Percentiles rank a stretch among this genome's conserved stretches.
These are phyloP conservation scores for Populus tremula DNA, from an alignment of 345 rosid species.

Conservation along the genomic window DNA sequence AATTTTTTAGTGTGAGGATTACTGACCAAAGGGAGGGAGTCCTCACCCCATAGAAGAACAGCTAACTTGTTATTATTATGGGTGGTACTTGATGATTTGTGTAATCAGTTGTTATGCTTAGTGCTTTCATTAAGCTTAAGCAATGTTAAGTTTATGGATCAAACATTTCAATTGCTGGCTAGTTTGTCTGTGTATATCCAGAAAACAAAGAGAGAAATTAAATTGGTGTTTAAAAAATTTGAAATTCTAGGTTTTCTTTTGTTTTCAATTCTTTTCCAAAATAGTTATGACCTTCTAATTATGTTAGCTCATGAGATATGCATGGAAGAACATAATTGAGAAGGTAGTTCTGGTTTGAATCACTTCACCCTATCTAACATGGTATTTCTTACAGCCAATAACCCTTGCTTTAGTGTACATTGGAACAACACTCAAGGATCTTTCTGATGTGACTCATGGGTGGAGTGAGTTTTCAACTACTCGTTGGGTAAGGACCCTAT, in stretches of 20 bases:
- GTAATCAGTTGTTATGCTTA: neutral
- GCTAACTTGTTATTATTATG: neutral
- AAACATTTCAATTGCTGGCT: neutral
- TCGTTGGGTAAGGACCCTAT: constrained; percentile 66
- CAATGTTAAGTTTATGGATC: neutral
- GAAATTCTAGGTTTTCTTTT: neutral
- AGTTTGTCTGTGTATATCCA: neutral
- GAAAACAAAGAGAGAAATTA: neutral
- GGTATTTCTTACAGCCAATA: constrained; percentile 67
- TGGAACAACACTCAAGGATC: constrained; percentile 96
- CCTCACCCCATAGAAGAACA: neutral
- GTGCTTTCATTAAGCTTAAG: neutral
- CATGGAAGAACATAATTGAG: neutral
- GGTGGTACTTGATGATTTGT: neutral
- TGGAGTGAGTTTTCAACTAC: constrained; percentile 84
- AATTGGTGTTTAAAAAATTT: neutral
- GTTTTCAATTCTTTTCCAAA: neutral
- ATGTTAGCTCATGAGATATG: neutral
- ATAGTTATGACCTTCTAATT: neutral
- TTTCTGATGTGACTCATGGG: constrained; percentile 97
- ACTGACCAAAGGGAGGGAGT: neutral
- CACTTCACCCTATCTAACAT: constrained; percentile 14
- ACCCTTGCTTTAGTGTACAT: constrained; percentile 82
- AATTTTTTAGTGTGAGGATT: neutral
- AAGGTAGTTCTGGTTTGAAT: neutral